Conservation (phyloP, 2,329 filamentous ascomycete genomes). For the Myriosclerotinia duriaeana region DNA sequence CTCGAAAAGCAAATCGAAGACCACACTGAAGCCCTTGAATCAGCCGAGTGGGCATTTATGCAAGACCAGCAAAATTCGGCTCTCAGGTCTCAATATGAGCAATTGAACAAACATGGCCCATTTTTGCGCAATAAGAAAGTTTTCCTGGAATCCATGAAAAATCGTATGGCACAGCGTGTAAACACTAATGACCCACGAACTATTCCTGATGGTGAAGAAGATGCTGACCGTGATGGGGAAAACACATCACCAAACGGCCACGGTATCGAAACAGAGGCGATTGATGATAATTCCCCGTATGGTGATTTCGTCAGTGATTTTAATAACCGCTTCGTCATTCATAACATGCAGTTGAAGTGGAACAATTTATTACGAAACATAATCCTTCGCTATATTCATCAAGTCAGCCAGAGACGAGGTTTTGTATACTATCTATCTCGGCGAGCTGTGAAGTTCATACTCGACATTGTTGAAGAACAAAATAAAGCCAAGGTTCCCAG, state of each 20-base stretch:
- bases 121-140: slow-evolving; percentile 58
- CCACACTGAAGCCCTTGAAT: slow-evolving; percentile 70
- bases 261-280: slow-evolving; percentile 49
- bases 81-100: slow-evolving; percentile 59
- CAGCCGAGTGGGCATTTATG: slow-evolving; percentile 69
- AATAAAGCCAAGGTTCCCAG: slow-evolving; percentile 53
- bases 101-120: slow-evolving; percentile 54
- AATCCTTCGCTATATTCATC: slow-evolving; percentile 93
- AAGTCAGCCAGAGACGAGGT: slow-evolving; percentile 90
- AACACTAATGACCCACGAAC: slow-evolving; percentile 35
- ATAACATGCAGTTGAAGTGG: slow-evolving; percentile 98
- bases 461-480: slow-evolving; percentile 96
- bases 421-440: slow-evolving; percentile 98
- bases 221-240: slow-evolving; percentile 44
- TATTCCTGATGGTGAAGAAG: slow-evolving; percentile 37
- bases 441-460: slow-evolving; percentile 93
- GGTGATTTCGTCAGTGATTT: slow-evolving; percentile 91
- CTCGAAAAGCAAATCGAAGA: slow-evolving; percentile 74
- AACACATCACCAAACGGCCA: slow-evolving; percentile 39
- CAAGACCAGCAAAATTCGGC: slow-evolving; percentile 53
- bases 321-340: slow-evolving; percentile 96
- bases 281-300: slow-evolving; percentile 63
- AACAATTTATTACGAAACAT: slow-evolving; percentile 96
- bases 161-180: slow-evolving; percentile 39
- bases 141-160: slow-evolving; percentile 57